Conservation (phyloP, 345 rosid genomes). For the Rhodomyrtus tomentosa region DNA sequence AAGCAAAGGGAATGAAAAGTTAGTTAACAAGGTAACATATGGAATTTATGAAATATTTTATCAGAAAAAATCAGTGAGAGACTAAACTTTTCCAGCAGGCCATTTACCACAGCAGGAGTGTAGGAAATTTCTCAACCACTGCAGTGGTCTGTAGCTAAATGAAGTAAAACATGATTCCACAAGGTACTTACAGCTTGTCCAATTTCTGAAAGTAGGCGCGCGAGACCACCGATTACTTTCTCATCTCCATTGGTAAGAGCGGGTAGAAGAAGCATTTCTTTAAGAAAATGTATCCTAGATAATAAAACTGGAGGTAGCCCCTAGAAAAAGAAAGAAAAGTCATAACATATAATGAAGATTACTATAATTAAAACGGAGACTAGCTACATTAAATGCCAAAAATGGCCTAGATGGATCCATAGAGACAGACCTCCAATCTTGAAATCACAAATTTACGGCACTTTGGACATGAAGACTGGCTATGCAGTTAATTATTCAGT, state of each 20-base stretch:
- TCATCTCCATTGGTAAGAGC: constrained; percentile 68
- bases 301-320: constrained; percentile 81
- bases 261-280: constrained; percentile 66
- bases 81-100: neutral
- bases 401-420: neutral
- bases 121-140: neutral
- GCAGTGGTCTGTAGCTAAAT: neutral
- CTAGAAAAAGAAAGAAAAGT: constrained; percentile 31
- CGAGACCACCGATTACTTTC: constrained; percentile 72
- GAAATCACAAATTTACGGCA: neutral
- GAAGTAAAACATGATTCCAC: neutral
- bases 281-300: constrained; percentile 64
- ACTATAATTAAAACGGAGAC: neutral
- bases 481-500: neutral
- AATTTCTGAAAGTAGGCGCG: constrained; percentile 84
- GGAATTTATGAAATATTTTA: neutral
- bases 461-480: neutral
- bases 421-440: neutral
- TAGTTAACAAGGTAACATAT: neutral
- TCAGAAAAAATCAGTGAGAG: neutral
- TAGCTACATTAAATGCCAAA: neutral
- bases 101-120: neutral
- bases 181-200: constrained; percentile 81
- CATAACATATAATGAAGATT: neutral
- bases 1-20: neutral